phyloP scores from a whole-genome alignment of 2,329 filamentous ascomycete species.

The Biscogniauxia marginata region DNA sequence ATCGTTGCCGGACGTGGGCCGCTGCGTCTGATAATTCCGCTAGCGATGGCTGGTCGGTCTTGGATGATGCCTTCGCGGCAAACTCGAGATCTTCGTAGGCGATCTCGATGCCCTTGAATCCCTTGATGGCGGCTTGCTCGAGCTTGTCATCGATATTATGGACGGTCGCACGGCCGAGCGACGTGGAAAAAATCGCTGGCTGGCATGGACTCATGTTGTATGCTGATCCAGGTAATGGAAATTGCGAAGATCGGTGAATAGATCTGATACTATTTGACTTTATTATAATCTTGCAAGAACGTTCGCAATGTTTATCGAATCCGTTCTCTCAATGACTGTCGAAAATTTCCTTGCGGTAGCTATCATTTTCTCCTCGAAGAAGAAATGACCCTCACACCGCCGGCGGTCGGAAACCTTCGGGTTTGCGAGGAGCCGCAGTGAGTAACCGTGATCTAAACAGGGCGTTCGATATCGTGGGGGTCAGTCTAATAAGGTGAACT shows the following conservation, averaged over 20 bases:
- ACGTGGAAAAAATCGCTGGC: slow-evolving; percentile 69
- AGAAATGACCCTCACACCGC: no score
- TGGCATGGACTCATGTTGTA: background rate
- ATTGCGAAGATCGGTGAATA: background rate
- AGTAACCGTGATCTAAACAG: no score
- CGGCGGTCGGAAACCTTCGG: no score
- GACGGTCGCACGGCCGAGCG: slow-evolving; percentile 65
- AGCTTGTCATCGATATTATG: slow-evolving; percentile 67
- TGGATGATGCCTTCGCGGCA: slow-evolving; percentile 45
- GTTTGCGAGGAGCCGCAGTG: no score
- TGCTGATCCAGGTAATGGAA: background rate
- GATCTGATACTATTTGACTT: background rate
- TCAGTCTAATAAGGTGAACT: no score
- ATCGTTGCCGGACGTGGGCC: slow-evolving; percentile 56
- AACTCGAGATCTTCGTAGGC: slow-evolving; percentile 74
- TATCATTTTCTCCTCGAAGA: no score
- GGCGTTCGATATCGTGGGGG: no score
- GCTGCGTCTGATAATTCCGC: slow-evolving; percentile 36
- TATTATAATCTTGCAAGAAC: no score
- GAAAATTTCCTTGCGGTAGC: no score
- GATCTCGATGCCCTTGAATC: slow-evolving; percentile 68
- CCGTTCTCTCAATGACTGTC: no score
- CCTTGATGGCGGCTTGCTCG: slow-evolving; percentile 61
- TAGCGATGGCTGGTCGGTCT: slow-evolving; percentile 42
- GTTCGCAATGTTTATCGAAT: no score